A percentile compares a stretch with the other conserved stretches of the same genome.
phyloP scores from a whole-genome alignment of 2,329 filamentous ascomycete species.

The Colletotrichum shisoi region DNA sequence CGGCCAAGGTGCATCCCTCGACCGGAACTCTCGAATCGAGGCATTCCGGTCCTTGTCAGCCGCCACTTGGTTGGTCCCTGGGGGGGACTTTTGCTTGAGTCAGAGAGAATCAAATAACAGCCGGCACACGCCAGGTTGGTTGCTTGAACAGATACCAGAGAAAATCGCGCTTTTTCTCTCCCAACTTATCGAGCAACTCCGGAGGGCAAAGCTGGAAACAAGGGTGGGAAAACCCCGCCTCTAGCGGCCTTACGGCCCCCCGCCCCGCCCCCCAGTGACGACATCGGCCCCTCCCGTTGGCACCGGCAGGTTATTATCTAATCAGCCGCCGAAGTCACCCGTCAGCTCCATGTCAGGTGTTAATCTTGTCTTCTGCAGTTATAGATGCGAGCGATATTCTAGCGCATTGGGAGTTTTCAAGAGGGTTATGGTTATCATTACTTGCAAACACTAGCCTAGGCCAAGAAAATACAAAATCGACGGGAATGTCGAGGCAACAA shows the following conservation, averaged over 20 bases:
- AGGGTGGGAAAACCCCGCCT: neutral
- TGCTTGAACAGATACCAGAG: too few relatives aligned
- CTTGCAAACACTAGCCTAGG: too few relatives aligned
- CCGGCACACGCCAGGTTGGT: too few relatives aligned
- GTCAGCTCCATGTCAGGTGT: too few relatives aligned
- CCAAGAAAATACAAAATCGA: too few relatives aligned
- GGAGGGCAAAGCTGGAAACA: too few relatives aligned
- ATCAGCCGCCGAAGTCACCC: neutral
- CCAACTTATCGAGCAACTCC: neutral
- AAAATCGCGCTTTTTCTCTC: neutral
- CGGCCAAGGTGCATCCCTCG: neutral
- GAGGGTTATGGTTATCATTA: too few relatives aligned
- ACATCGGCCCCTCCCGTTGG: conserved; percentile 14
- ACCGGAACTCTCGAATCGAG: conserved; percentile 3
- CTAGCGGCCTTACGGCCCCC: conserved; percentile 12
- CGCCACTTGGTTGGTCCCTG: neutral
- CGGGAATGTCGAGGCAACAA: too few relatives aligned
- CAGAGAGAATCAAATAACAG: too few relatives aligned
- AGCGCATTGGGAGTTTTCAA: too few relatives aligned
- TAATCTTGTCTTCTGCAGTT: too few relatives aligned
- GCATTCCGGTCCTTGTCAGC: neutral
- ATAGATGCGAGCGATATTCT: too few relatives aligned
- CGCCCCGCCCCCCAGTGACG: conserved; percentile 24
- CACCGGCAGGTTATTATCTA: neutral
- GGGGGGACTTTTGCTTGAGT: neutral